phyloP scores from a whole-genome alignment of 2,329 filamentous ascomycete genomes.

The Fusarium longipes region DNA sequence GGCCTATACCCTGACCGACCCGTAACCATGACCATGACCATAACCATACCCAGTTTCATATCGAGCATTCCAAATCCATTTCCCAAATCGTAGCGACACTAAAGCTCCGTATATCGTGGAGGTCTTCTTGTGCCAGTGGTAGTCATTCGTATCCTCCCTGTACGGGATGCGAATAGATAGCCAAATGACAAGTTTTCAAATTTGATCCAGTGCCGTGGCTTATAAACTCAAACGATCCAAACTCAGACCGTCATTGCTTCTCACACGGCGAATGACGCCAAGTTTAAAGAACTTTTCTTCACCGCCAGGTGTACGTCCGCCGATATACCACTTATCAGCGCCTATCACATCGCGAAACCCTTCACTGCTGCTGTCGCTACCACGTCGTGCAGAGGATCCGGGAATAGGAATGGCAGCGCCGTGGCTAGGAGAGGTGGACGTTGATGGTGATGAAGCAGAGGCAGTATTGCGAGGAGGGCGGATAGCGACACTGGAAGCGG shows the following conservation, averaged over 20 bases:
- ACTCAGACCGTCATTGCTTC: constrained; percentile 79
- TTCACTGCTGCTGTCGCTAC: constrained; percentile 80
- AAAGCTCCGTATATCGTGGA: constrained; percentile 27
- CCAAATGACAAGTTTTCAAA: background rate
- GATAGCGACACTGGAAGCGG: constrained; percentile 48
- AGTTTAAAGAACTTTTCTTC: constrained; percentile 86
- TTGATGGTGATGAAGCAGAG: constrained; percentile 29
- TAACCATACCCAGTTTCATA: constrained; percentile 26
- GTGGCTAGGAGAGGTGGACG: constrained; percentile 29
- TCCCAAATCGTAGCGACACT: constrained; percentile 10
- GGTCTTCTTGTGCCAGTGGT: constrained; percentile 20
- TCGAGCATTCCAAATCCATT: constrained; percentile 12
- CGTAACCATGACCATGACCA: constrained; percentile 1
- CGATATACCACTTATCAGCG: constrained; percentile 84
- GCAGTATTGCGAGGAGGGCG: constrained; percentile 44
- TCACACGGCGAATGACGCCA: constrained; percentile 77
- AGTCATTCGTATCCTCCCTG: background rate
- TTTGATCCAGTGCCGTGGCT: constrained; percentile 40
- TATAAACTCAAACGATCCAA: constrained; percentile 80
- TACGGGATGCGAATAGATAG: background rate
- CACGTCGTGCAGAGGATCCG: constrained; percentile 63
- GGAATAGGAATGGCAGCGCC: constrained; percentile 56
- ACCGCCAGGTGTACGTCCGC: constrained; percentile 78
- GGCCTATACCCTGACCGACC: constrained; percentile 8
- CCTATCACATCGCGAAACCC: constrained; percentile 79